Percentiles rank a stretch among this genome's conserved stretches.
Evolutionary conservation across 1,284 basidiomycete genomes (phyloP).

Genomic region (Fomes fomentarius): DNA sequence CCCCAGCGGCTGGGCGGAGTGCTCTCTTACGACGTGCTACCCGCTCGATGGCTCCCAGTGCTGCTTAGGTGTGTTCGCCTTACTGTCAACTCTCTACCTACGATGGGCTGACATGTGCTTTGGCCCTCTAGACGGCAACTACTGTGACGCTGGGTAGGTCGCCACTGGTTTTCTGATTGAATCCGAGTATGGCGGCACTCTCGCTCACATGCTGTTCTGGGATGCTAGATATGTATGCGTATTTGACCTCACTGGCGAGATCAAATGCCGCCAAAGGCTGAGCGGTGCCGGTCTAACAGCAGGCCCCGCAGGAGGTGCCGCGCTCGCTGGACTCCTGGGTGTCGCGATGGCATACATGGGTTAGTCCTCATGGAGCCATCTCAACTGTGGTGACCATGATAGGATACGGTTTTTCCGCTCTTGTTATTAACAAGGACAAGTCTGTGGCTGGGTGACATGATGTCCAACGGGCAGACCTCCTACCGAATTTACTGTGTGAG

Average conservation of each 20-base stretch:
- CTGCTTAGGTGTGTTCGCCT: conserved; percentile 5
- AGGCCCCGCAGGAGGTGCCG: neutral
- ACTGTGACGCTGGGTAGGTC: conserved; percentile 1
- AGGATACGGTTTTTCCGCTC: too few species aligned
- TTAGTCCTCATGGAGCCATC: too few species aligned
- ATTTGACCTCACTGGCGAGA: neutral
- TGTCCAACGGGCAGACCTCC: too few species aligned
- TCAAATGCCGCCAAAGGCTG: neutral
- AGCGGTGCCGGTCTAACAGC: neutral
- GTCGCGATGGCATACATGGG: neutral
- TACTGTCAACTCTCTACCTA: neutral
- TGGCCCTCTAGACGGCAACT: neutral
- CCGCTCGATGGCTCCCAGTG: conserved; percentile 9
- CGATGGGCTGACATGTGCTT: neutral
- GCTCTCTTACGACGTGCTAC: conserved; percentile 10
- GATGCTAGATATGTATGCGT: neutral
- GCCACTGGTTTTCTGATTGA: too few species aligned
- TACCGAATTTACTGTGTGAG: too few species aligned
- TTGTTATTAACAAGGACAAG: too few species aligned
- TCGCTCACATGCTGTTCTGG: neutral
- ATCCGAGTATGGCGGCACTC: neutral
- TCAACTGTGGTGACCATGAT: too few species aligned
- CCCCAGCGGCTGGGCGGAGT: neutral
- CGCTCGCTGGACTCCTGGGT: neutral
- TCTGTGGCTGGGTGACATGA: too few species aligned